Percentiles rank a stretch among this genome's conserved stretches.
Conservation (phyloP, 2,329 filamentous ascomycete species). For the Diaporthe ilicicola region DNA sequence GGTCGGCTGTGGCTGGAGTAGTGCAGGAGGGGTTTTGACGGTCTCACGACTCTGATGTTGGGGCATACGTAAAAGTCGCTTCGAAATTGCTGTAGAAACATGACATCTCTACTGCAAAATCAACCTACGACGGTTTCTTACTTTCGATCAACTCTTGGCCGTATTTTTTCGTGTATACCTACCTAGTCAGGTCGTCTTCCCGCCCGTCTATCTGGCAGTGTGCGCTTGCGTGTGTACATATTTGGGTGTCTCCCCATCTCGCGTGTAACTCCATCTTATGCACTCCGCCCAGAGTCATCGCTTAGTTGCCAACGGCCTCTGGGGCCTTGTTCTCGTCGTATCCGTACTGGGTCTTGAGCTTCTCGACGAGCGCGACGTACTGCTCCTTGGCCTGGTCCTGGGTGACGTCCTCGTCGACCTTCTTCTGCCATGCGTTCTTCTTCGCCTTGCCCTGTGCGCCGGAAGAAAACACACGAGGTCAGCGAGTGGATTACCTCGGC, state of each 20-base stretch:
- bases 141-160: background rate
- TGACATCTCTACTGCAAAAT: background rate
- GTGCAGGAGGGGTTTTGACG: background rate
- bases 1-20: conserved; percentile 51
- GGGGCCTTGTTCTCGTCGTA: conserved; percentile 71
- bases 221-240: conserved; percentile 16
- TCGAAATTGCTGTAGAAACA: background rate
- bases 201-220: conserved; percentile 4
- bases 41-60: background rate
- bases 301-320: conserved; percentile 57
- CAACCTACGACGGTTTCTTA: background rate
- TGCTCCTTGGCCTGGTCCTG: conserved; percentile 75
- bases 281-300: background rate
- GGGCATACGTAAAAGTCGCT: background rate
- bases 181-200: background rate
- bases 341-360: conserved; percentile 75
- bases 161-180: background rate
- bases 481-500: conserved; percentile 6
- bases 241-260: background rate
- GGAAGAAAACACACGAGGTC: background rate
- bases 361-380: conserved; percentile 78
- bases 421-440: conserved; percentile 78
- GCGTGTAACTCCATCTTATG: background rate
- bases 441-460: conserved; percentile 77
- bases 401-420: conserved; percentile 70